Evolutionary conservation across 108 stramenopile species (phyloP).

Genomic region (Skeletonema grethae): DNA sequence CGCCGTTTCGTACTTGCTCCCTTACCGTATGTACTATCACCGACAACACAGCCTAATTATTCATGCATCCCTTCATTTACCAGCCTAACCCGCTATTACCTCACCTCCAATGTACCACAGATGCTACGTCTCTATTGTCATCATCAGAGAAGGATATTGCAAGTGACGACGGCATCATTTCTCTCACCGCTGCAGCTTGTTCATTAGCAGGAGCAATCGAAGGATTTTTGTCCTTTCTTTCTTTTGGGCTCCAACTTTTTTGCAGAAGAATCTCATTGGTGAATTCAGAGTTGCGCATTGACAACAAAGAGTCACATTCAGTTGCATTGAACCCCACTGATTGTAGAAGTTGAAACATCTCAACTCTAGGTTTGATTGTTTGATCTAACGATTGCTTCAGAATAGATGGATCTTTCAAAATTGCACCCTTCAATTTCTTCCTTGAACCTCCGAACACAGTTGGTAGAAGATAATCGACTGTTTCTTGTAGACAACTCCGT

Average conservation of each 20-base stretch:
- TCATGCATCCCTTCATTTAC: too few relatives aligned
- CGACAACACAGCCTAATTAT: too few relatives aligned
- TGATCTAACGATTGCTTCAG: constrained; percentile 21
- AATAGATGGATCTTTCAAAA: constrained; percentile 15
- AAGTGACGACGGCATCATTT: constrained; percentile 13
- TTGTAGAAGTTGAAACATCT: constrained; percentile 14
- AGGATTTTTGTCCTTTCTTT: not conserved
- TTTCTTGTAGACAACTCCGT: not conserved
- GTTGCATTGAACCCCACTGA: constrained; percentile 24
- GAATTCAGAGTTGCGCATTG: constrained; percentile 9
- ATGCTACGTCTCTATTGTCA: constrained; percentile 26
- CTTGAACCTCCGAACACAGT: constrained; percentile 24
- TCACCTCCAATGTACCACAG: constrained; percentile 35
- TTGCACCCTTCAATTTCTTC: constrained; percentile 17
- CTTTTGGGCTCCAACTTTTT: constrained; percentile 22
- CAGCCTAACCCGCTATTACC: too few relatives aligned
- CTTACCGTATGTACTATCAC: too few relatives aligned
- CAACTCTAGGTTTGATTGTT: constrained; percentile 20
- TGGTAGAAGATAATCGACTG: constrained; percentile 28
- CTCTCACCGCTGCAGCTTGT: constrained; percentile 2
- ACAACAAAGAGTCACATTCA: constrained; percentile 22
- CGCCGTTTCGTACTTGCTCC: too few relatives aligned
- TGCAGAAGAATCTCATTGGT: constrained; percentile 20
- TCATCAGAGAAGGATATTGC: constrained; percentile 25
- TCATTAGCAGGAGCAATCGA: not conserved